Base-by-base conservation (phyloP, 2,329 filamentous ascomycete genomes). In the Scleromitrula shiraiana region DNA sequence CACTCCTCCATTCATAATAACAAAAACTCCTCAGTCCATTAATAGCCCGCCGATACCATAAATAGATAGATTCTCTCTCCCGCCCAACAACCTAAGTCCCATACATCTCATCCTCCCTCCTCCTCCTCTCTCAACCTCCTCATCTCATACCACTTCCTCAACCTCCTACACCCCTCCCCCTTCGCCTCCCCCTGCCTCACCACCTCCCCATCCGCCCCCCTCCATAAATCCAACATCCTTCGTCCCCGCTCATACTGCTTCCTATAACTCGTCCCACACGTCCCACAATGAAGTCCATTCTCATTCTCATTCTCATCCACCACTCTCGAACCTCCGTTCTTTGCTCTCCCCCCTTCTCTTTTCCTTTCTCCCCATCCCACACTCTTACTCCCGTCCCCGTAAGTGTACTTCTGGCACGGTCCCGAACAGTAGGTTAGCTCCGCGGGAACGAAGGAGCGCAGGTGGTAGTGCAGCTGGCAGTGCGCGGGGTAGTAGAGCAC, bases 381-480 rank as follows among this genome's bases (percentile, higher is more conserved):
- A n/a, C n/a, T n/a, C n/a, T n/a, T n/a, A n/a, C n/a, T n/a, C n/a
- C n/a, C n/a, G n/a, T n/a, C n/a, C n/a, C n/a, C n/a, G n/a, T n/a
- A n/a, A 2, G 57, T 58, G 8, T 41, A 59, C 41, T 32, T 53
- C 10, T 46, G 17, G 42, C 58, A 60, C 14, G 8, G 35, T 0
- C 50, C 54, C 2, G 43, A 45, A 29, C 58, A 60, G 24, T 49
- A 58, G 7, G 26, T 55, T 12, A 56, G 29, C 4, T 51, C 4
- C 2, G 15, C 15, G 0, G 58, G 58, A 7, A 60, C 52, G 46
- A 54, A 54, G 3, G 30, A 39, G 2, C 50, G 46, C 6, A 61
- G 44, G 44, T 62, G 58, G 35, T 52, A 59, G 19, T 62, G 58
- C 1, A 62, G 45, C 22, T 62, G 56, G 45, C 59, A 62, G 27